phyloP scores from a whole-genome alignment of 768 basidiomycete species.

The Podaxis carcinomalis region DNA sequence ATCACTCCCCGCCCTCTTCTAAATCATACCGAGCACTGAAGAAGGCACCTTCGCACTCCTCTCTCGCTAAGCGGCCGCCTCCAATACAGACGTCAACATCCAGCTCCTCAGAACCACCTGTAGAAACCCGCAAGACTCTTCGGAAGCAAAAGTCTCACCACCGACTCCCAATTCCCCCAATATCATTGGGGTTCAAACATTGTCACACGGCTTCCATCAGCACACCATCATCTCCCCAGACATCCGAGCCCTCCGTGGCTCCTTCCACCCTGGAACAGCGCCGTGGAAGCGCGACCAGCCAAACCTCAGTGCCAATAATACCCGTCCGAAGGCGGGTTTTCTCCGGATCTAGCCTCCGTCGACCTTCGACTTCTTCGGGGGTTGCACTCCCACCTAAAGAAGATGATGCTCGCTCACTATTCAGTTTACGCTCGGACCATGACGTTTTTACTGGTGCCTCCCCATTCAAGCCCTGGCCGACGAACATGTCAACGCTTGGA shows the following conservation, averaged over 20 bases:
- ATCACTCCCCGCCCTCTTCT: conserved; percentile 14
- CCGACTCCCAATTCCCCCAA: conserved; percentile 48
- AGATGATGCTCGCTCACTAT: conserved; percentile 53
- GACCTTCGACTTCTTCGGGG: conserved; percentile 48
- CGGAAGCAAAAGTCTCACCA: conserved; percentile 60
- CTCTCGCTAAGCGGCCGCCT: conserved; percentile 34
- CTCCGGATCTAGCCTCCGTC: conserved; percentile 49
- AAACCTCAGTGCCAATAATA: conserved; percentile 14
- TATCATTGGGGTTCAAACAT: conserved; percentile 36
- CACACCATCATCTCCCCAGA: conserved; percentile 22
- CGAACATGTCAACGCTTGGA: conserved; percentile 19
- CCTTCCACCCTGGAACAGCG: conserved; percentile 20
- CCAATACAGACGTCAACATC: conserved; percentile 23
- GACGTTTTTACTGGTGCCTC: conserved; percentile 25
- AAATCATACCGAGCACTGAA: conserved; percentile 34
- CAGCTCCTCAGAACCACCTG: conserved; percentile 22
- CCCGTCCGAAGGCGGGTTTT: conserved; percentile 55
- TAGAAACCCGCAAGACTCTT: conserved; percentile 26
- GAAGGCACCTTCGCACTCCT: conserved; percentile 57
- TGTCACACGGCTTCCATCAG: conserved; percentile 22
- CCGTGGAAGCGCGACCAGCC: conserved; percentile 25
- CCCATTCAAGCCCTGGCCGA: conserved; percentile 19
- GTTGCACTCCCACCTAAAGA: conserved; percentile 28
- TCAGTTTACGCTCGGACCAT: conserved; percentile 45
- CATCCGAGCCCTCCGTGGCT: conserved; percentile 14